Evolutionary conservation across 2,329 filamentous ascomycete genomes (phyloP).

Genomic region (Lachnum nothofagi): DNA sequence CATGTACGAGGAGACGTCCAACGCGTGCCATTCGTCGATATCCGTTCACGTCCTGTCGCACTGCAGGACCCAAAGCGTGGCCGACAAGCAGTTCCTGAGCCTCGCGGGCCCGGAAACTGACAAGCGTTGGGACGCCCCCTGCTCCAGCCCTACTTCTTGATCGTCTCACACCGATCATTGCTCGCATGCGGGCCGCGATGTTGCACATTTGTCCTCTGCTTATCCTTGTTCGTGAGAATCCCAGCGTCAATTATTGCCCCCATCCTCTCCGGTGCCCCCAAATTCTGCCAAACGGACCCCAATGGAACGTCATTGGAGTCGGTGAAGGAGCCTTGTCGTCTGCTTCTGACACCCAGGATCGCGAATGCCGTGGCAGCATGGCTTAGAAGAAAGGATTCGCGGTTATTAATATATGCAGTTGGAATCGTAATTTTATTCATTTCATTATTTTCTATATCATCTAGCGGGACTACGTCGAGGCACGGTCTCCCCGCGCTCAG

Average conservation of each 20-base stretch:
- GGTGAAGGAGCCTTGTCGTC: slow-evolving; percentile 7
- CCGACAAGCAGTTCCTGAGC: background rate
- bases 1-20: background rate
- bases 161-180: slow-evolving; percentile 15
- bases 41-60: background rate
- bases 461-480: slow-evolving; percentile 9
- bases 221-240: slow-evolving; percentile 1
- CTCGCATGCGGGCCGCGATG: slow-evolving; percentile 1
- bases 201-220: slow-evolving; percentile 1
- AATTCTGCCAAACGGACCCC: slow-evolving; percentile 1
- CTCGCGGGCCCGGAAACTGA: background rate
- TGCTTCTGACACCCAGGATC: slow-evolving; percentile 6
- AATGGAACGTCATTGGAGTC: slow-evolving; percentile 1
- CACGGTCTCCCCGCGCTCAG: slow-evolving; percentile 5
- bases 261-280: slow-evolving; percentile 1
- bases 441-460: slow-evolving; percentile 12
- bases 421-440: slow-evolving; percentile 10
- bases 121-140: background rate
- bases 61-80: background rate
- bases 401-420: slow-evolving; percentile 10
- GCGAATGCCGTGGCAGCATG: slow-evolving; percentile 9
- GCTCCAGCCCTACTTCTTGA: slow-evolving; percentile 4
- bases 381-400: slow-evolving; percentile 10
- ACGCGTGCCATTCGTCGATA: background rate
- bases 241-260: slow-evolving; percentile 14